These are phyloP conservation scores for Daldinia sp. DNA, from an alignment of 2,329 filamentous ascomycete genomes.

Conservation along the genomic window DNA sequence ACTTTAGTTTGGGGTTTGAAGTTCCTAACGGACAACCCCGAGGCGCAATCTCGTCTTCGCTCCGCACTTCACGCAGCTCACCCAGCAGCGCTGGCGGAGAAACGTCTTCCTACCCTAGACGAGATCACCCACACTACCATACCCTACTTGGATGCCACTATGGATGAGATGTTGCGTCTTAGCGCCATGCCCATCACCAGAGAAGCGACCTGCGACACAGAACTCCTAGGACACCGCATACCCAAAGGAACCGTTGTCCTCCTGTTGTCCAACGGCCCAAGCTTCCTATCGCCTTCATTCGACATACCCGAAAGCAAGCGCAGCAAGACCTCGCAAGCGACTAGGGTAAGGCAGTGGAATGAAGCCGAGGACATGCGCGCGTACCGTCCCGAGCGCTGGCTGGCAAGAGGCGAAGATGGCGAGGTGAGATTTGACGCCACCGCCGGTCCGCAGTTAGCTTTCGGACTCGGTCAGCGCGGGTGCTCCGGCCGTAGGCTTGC, in stretches of 20 bases:
- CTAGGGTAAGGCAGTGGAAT: conserved; percentile 1
- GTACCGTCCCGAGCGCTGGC: conserved; percentile 39
- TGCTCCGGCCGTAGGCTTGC: conserved; percentile 18
- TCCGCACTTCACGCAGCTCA: neutral
- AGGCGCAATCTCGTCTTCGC: neutral
- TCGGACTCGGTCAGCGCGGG: conserved; percentile 17
- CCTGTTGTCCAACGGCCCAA: conserved; percentile 23
- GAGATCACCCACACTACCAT: conserved; percentile 11
- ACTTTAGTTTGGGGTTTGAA: conserved; percentile 3
- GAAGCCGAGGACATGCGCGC: conserved; percentile 20
- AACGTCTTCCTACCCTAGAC: neutral
- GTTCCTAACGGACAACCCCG: neutral
- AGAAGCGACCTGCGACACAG: conserved; percentile 14
- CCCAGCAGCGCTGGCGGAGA: neutral
- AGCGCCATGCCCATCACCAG: conserved; percentile 2
- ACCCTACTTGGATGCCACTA: conserved; percentile 28
- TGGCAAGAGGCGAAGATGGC: conserved; percentile 7
- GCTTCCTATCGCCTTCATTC: conserved; percentile 18
- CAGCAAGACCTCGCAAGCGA: conserved; percentile 9
- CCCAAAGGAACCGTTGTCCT: conserved; percentile 35
- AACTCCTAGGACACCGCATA: conserved; percentile 30
- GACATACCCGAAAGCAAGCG: conserved; percentile 19
- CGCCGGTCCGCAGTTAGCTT: conserved; percentile 24
- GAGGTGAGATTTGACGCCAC: conserved; percentile 20
- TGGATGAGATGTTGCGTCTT: conserved; percentile 32